A percentile compares a stretch with the other conserved stretches of the same genome.
phyloP scores from a whole-genome alignment of 1,284 basidiomycete species.

The Wolfiporia cocos region DNA sequence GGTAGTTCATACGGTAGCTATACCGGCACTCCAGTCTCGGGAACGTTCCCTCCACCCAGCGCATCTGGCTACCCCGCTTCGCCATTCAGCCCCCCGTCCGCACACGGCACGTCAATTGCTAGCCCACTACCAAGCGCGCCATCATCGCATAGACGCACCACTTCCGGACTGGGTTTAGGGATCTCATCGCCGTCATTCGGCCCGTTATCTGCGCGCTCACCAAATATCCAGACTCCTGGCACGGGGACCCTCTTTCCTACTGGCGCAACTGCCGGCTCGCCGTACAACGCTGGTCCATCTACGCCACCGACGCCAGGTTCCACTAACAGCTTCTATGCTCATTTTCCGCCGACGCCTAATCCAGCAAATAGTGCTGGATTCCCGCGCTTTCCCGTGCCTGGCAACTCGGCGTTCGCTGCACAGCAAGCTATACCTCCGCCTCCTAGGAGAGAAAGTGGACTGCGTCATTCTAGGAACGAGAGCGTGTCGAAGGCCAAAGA shows the following conservation, averaged over 20 bases:
- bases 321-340: constrained; percentile 22
- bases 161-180: constrained; percentile 29
- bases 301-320: constrained; percentile 17
- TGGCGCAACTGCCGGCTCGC: constrained; percentile 20
- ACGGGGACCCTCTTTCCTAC: constrained; percentile 14
- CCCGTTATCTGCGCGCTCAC: constrained; percentile 14
- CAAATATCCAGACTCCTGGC: constrained; percentile 6
- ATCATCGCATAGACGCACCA: constrained; percentile 16
- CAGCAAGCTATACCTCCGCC: constrained; percentile 27
- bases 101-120: no score
- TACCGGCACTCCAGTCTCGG: constrained; percentile 31
- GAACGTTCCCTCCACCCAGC: constrained; percentile 28
- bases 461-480: constrained; percentile 15
- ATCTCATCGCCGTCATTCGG: constrained; percentile 23
- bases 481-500: constrained; percentile 28
- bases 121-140: constrained; percentile 22
- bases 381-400: constrained; percentile 18
- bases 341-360: constrained; percentile 36
- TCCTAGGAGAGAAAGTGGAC: constrained; percentile 20
- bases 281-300: constrained; percentile 17
- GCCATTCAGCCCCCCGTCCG: constrained; percentile 16
- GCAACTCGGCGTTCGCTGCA: constrained; percentile 16
- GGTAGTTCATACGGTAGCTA: constrained; percentile 33
- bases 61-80: constrained; percentile 21
- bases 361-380: constrained; percentile 24